phyloP scores from a whole-genome alignment of 176 grass and related monocot genomes.

The barley (Hordeum vulgare) region MorexV3_pseudomolecules_assembly NC_058521.1:550545776-550546275 shows the following conservation, averaged over 20 bases:
- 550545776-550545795: background rate
- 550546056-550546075: background rate
- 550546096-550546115: background rate
- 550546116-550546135: background rate
- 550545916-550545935: background rate
- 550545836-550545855: background rate
- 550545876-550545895: background rate
- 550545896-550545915: background rate
- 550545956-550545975: background rate
- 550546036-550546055: background rate
- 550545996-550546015: background rate
- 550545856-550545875: background rate
- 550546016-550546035: background rate
- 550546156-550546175: background rate
- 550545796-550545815: background rate
- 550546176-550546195: background rate
- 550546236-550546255: background rate
- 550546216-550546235: conserved; percentile 29
- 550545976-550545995: background rate
- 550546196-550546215: background rate
- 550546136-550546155: background rate
- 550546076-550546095: background rate
- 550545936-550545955: background rate
- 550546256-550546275: background rate
- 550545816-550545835: background rate